Base-by-base conservation (phyloP, 495 filamentous ascomycete species). In the Saxispiralis lemnorum region DNA sequence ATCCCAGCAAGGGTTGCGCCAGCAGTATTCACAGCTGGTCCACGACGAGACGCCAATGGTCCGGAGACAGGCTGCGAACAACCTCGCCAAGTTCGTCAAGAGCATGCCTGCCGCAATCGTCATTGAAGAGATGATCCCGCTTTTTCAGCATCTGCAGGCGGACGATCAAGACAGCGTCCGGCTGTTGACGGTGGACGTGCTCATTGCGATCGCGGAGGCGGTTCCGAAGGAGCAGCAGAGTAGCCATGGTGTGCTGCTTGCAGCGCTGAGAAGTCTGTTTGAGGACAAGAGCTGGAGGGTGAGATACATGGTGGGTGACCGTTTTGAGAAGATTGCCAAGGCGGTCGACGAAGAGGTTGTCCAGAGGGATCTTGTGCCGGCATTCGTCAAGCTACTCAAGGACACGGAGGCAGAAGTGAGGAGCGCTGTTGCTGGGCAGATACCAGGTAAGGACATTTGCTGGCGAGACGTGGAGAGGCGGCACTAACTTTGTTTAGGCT, bases 31-130 rank as follows among this genome's bases (percentile, higher is more conserved):
- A 31, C 76, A 79, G 46, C 72, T 97, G 31, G 92, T 96, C 52
- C 88, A 94, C 62, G 89, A 97, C 62, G 89, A 97, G 56, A 96
- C 89, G 10, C 89, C 89, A 11, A 97, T 97, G 89, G 89, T 97
- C 48, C 77, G 89, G 61, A 80, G 89, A 69, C 84, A 93, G 63
- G 79, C 89, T 18, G 89, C 89, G 28, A 94, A 85, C 63, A 86
- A 96, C 66, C 67, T 97, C 51, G 82, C 87, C 46, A 97, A 95
- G 60, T 96, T 97, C 49, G 84, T 96, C 46, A 93, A 92, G 66
- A 83, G 83, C 57, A 92, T 95, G 86, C 75, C 85, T 15, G 72
- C 85, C 19, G 68, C 76, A 39, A 76, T 94, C 52, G 81, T 96
- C 47, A 86, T 96, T 50, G 82, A 93, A 28, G 89, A 97, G 64